phyloP scores from a whole-genome alignment of 768 basidiomycete species.

The Pisolithus sp. region DNA sequence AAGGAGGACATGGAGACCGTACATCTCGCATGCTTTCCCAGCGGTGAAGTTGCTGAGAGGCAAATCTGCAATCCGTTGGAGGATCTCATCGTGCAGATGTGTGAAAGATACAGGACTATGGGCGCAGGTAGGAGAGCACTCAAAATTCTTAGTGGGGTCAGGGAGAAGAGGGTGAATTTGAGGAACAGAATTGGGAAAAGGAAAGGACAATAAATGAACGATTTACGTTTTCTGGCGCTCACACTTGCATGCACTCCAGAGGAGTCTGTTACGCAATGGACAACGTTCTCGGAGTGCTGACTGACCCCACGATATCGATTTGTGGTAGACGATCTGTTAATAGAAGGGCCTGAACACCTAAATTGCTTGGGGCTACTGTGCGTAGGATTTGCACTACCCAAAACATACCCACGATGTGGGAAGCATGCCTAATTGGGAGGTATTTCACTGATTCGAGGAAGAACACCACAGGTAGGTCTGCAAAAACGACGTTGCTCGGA shows the following conservation, averaged over 20 bases:
- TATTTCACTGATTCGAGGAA: no score
- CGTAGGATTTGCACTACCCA: no score
- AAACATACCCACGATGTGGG: no score
- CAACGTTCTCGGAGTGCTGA: no score
- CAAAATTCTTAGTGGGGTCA: background rate
- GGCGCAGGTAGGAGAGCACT: background rate
- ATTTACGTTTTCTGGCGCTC: background rate
- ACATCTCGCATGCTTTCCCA: background rate
- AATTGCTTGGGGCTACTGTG: slow-evolving; percentile 40
- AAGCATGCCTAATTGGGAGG: no score
- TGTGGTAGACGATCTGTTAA: background rate
- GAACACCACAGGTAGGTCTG: no score
- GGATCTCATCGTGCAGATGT: background rate
- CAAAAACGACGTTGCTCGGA: slow-evolving; percentile 83
- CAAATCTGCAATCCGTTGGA: background rate
- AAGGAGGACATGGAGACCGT: background rate
- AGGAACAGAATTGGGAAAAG: background rate
- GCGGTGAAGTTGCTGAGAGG: background rate
- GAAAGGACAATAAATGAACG: background rate
- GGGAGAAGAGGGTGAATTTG: background rate
- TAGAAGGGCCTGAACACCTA: slow-evolving; percentile 23
- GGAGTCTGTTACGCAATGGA: no score
- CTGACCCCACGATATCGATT: no score
- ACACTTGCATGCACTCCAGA: background rate
- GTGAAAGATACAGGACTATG: background rate